A percentile compares a stretch with the other conserved stretches of the same genome.
phyloP scores from a whole-genome alignment of 441 rosid species.

The Croton laevigatus region DNA sequence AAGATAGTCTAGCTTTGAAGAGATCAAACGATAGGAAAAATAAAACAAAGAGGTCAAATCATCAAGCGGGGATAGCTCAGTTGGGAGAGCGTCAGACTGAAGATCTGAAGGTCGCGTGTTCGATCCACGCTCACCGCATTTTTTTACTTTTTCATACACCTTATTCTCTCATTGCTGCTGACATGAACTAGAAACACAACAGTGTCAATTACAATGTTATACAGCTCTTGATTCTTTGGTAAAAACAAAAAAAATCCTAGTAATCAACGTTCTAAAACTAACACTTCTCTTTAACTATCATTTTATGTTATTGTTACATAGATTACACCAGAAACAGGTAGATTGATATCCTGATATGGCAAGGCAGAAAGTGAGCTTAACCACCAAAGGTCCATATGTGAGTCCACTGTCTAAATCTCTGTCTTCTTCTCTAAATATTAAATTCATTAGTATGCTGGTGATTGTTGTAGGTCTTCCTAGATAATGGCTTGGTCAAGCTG shows the following conservation, averaged over 20 bases:
- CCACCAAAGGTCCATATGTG: conserved; percentile 26
- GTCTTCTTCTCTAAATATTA: not conserved
- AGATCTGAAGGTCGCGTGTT: conserved; percentile 83
- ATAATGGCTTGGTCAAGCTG: conserved; percentile 34
- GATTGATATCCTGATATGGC: conserved; percentile 16
- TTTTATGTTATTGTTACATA: not conserved
- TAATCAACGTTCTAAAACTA: conserved; percentile 16
- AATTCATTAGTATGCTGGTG: not conserved
- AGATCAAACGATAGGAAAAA: too few relatives aligned
- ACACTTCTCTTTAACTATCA: not conserved
- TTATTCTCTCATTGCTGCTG: too few relatives aligned
- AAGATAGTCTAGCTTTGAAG: too few relatives aligned
- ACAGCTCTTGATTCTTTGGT: conserved; percentile 2
- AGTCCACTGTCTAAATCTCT: not conserved
- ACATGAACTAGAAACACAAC: too few relatives aligned
- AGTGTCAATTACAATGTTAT: too few relatives aligned
- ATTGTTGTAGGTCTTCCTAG: conserved; percentile 28
- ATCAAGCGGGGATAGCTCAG: conserved; percentile 66
- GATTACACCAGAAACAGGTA: not conserved
- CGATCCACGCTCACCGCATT: conserved; percentile 84
- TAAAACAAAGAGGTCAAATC: too few relatives aligned
- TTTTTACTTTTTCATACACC: not conserved
- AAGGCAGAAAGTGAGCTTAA: conserved; percentile 27
- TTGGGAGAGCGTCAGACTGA: conserved; percentile 97
- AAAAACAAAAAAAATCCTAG: conserved; percentile 19